Conservation (phyloP, 805 yeast species). For the Metschnikowia orientalis region DNA sequence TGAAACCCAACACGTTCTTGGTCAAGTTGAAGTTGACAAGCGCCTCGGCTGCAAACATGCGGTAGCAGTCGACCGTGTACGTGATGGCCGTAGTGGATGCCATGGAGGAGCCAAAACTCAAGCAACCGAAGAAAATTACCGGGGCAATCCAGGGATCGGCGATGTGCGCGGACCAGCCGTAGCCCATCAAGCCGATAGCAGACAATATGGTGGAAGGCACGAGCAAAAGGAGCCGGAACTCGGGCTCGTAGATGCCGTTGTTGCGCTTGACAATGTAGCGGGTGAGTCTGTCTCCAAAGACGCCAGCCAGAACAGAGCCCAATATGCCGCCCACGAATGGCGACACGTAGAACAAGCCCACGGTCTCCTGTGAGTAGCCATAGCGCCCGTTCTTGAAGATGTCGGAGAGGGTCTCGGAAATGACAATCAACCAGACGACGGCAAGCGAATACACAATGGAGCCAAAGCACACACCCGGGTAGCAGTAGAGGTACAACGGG, state of each 20-base stretch:
- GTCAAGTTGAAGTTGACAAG: conserved; percentile 52
- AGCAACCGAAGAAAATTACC: conserved; percentile 49
- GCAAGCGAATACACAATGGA: conserved; percentile 51
- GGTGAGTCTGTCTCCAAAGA: conserved; percentile 45
- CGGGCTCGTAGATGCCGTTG: conserved; percentile 59
- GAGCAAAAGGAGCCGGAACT: conserved; percentile 52
- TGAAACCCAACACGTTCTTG: conserved; percentile 53
- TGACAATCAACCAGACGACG: conserved; percentile 60
- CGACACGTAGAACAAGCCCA: conserved; percentile 52
- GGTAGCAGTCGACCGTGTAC: conserved; percentile 53
- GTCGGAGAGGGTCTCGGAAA: conserved; percentile 51
- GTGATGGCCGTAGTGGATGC: conserved; percentile 62
- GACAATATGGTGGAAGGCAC: conserved; percentile 43
- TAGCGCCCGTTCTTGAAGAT: conserved; percentile 46
- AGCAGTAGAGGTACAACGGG: conserved; percentile 47
- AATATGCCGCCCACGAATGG: conserved; percentile 56
- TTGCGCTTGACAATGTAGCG: conserved; percentile 43
- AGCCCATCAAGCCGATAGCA: conserved; percentile 55
- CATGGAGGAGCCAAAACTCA: conserved; percentile 57
- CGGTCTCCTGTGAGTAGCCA: conserved; percentile 39
- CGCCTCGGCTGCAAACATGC: conserved; percentile 54
- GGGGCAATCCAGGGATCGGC: conserved; percentile 55
- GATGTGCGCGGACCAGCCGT: conserved; percentile 53
- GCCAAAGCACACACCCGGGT: conserved; percentile 51
- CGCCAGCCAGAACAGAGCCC: conserved; percentile 54